These are phyloP conservation scores for Dictyostelium citrinum DNA, from an alignment of 78 protist genomes.

Conservation along the genomic window DNA sequence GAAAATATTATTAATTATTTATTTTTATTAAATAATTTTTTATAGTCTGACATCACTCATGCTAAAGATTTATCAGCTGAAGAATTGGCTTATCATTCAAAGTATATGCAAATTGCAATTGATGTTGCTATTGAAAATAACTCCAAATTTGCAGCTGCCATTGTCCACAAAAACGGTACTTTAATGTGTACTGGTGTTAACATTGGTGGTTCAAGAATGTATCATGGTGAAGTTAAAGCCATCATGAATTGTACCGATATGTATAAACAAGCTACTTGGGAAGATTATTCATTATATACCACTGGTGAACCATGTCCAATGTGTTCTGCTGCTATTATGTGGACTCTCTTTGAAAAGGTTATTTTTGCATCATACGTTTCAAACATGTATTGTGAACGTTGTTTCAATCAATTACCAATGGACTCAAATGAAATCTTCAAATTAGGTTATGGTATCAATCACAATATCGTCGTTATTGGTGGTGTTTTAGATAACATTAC, in stretches of 20 bases:
- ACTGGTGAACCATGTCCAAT: constrained; percentile 67
- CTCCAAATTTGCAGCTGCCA: constrained; percentile 10
- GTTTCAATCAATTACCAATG: constrained; percentile 59
- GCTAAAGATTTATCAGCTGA: constrained; percentile 16
- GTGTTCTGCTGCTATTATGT: constrained; percentile 6
- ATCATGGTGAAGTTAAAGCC: constrained; percentile 52
- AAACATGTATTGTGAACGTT: constrained; percentile 49
- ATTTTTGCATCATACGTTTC: constrained; percentile 27
- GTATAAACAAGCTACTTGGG: neutral
- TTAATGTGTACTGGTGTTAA: constrained; percentile 5
- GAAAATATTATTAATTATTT: no score
- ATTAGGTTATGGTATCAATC: constrained; percentile 19
- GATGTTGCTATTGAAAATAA: constrained; percentile 3
- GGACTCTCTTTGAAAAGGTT: neutral
- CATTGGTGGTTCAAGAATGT: neutral
- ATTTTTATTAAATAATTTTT: no score
- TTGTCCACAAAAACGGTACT: constrained; percentile 17
- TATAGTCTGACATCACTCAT: neutral
- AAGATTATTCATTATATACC: constrained; percentile 19
- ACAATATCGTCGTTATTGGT: neutral
- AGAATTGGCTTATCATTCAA: constrained; percentile 2
- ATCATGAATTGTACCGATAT: constrained; percentile 32
- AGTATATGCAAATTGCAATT: constrained; percentile 32
- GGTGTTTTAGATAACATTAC: neutral
- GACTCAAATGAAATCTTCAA: constrained; percentile 13